Percentiles rank a stretch among this genome's conserved stretches.
Evolutionary conservation across 1,284 basidiomycete species (phyloP).

Genomic region (Exobasidium rhododendri): DNA sequence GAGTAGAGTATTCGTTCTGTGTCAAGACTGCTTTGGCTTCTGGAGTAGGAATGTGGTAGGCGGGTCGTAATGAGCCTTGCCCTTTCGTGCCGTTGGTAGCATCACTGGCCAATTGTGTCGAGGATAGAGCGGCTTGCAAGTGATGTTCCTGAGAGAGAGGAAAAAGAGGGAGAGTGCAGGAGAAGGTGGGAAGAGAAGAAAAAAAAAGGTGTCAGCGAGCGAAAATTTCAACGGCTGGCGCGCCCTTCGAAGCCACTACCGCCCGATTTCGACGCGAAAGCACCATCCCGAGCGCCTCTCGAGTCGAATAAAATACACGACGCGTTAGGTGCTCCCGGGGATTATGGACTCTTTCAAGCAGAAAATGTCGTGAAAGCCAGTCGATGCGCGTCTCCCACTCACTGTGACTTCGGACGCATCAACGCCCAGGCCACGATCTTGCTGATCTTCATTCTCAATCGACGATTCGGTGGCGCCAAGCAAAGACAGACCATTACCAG

Average conservation of each 20-base stretch:
- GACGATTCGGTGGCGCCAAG: constrained; percentile 26
- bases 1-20: constrained; percentile 32
- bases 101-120: constrained; percentile 44
- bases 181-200: constrained; percentile 32
- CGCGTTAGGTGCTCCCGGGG: no score
- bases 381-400: constrained; percentile 11
- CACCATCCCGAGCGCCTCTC: background rate
- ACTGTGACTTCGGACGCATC: constrained; percentile 44
- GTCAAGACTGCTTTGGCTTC: constrained; percentile 42
- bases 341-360: no score
- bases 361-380: no score
- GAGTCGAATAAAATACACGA: background rate
- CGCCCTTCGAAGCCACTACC: background rate
- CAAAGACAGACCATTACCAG: constrained; percentile 1
- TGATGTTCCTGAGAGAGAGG: constrained; percentile 41
- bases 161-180: background rate
- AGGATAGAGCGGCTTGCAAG: constrained; percentile 52
- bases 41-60: constrained; percentile 54
- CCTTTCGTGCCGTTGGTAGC: constrained; percentile 23
- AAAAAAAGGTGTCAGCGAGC: no score
- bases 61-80: constrained; percentile 24
- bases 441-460: constrained; percentile 45
- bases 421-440: constrained; percentile 47
- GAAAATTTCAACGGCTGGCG: constrained; percentile 16
- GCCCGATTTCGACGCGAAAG: background rate